Base-by-base conservation (phyloP, 2,329 filamentous ascomycete genomes). In the Colletotrichum sidae region DNA sequence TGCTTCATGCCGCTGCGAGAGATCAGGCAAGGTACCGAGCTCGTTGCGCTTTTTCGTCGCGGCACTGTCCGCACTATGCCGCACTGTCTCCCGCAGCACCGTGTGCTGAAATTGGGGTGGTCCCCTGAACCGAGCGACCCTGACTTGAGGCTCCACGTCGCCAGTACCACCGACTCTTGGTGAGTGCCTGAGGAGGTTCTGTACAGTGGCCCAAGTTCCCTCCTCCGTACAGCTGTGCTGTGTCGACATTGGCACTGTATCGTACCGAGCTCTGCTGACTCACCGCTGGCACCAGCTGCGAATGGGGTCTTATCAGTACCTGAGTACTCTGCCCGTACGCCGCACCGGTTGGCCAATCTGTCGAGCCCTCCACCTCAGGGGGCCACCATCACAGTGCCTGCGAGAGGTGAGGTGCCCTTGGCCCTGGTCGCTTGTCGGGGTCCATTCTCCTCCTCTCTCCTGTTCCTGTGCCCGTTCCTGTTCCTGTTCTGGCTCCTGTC, bases 111-210 rank as follows among this genome's bases (percentile, higher is more conserved):
- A 61, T 65, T 55, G 45, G 45, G 55, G 51, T 55, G 51, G 62
- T 65, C 57, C 62, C 61, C 51, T 65, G 62, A 65, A 44, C 49
- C n/a, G 15, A 49, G 44, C 58, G 60, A 64, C 60, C 51, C 57
- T 46, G 44, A 55, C 61, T 25, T 25, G 41, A 47, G 42, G 49
- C 25, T 54, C 60, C 55, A 50, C 49, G 61, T 53, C 50, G 33
- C 25, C 25, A 25, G 25, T 25, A 25, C 4, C 4, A 25, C 25
- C 25, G 4, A 44, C 60, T 38, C 45, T 8, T 65, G 37, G 50
- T 61, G 56, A 25, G 25, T 25, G 25, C 25, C 25, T 25, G 25
- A 25, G 25, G 25, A 25, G 25, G 4, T 25, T 25, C 25, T 25
- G 25, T 25, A 25, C 25, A 25, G 25, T 25, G 5, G 25, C 4